Evolutionary conservation across 805 yeast genomes (phyloP).

Genomic region (Kuraishia capsulata): DNA sequence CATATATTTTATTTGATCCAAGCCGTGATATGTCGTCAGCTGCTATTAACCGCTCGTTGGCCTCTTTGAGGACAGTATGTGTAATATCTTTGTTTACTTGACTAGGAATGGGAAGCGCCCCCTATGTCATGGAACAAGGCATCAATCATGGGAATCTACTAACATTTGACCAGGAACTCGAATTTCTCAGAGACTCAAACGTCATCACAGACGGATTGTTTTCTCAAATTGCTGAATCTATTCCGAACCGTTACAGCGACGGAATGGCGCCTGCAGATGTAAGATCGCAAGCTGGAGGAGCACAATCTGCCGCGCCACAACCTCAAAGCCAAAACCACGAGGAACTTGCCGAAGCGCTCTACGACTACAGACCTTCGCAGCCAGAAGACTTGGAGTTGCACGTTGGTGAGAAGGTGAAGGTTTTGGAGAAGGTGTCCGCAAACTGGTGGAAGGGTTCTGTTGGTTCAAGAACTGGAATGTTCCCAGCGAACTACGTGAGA

Average conservation of each 20-base stretch:
- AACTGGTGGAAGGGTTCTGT: slow-evolving; percentile 89
- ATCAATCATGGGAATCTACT: not conserved
- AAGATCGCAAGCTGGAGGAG: not conserved
- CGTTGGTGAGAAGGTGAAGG: slow-evolving; percentile 55
- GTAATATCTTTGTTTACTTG: not conserved
- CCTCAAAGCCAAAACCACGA: not conserved
- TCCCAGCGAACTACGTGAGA: slow-evolving; percentile 82
- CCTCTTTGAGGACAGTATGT: not conserved
- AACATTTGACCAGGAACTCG: slow-evolving; percentile 44
- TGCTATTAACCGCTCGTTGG: not conserved
- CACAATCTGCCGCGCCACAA: not conserved
- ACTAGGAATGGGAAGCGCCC: not conserved
- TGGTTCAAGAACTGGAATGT: slow-evolving; percentile 61
- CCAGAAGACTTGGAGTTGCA: slow-evolving; percentile 59
- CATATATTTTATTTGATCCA: too few relatives aligned
- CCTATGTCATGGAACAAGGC: not conserved
- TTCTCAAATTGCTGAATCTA: slow-evolving; percentile 34
- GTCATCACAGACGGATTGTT: slow-evolving; percentile 54
- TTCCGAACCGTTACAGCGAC: slow-evolving; percentile 50
- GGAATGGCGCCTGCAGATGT: slow-evolving; percentile 23
- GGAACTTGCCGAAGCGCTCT: slow-evolving; percentile 57
- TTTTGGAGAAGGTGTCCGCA: slow-evolving; percentile 63
- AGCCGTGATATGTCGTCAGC: too few relatives aligned
- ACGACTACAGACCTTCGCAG: slow-evolving; percentile 68
- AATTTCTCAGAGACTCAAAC: slow-evolving; percentile 65